Evolutionary conservation across 345 rosid genomes (phyloP).

Genomic region (Trapa bicornis): DNA sequence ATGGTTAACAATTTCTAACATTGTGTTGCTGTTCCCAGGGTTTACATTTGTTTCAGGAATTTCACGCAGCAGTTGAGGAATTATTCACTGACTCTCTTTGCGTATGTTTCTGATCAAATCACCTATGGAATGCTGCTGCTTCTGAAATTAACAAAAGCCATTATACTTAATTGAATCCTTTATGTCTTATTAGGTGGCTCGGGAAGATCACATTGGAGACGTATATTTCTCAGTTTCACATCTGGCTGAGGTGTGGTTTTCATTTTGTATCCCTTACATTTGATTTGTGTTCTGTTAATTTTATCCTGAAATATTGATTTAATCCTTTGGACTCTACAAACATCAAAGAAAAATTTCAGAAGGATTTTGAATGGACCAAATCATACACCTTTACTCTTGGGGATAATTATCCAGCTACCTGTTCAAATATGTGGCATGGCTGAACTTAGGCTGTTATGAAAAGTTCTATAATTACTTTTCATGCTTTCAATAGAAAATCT

Average conservation of each 20-base stretch:
- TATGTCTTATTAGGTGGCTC: slow-evolving; percentile 59
- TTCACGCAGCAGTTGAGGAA: slow-evolving; percentile 71
- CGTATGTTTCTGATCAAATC: slow-evolving; percentile 31
- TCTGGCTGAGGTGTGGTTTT: slow-evolving; percentile 75
- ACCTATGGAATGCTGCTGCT: neutral
- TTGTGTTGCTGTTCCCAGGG: slow-evolving; percentile 28
- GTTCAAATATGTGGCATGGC: neutral
- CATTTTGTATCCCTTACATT: neutral
- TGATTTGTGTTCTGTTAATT: neutral
- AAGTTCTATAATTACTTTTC: neutral
- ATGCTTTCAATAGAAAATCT: neutral
- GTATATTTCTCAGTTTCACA: slow-evolving; percentile 90
- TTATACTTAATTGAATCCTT: slow-evolving; percentile 9
- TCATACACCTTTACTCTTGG: too few relatives aligned
- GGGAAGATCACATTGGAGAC: slow-evolving; percentile 92
- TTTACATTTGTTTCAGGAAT: slow-evolving; percentile 84
- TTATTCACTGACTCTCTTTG: slow-evolving; percentile 67
- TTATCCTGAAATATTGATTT: neutral
- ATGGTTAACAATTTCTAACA: neutral
- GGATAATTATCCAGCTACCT: neutral
- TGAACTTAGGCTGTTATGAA: neutral
- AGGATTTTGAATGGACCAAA: too few relatives aligned
- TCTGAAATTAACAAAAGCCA: neutral
- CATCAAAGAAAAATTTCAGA: too few relatives aligned
- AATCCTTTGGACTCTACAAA: too few relatives aligned